phyloP scores from a whole-genome alignment of 2,329 filamentous ascomycete genomes.

The Botryotinia calthae region DNA sequence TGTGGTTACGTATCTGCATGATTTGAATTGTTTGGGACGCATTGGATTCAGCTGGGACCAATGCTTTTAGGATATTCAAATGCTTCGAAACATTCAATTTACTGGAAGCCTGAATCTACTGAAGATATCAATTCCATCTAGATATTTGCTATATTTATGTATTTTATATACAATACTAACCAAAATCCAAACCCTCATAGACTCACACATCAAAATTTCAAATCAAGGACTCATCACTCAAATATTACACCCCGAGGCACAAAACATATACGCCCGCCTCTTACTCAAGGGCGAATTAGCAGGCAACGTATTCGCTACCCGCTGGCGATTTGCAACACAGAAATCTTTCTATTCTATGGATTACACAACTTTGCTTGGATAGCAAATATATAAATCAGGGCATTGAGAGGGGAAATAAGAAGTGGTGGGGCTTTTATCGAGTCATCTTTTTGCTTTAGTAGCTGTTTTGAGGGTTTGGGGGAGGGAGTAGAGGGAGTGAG shows the following conservation, averaged over 20 bases:
- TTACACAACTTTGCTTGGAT: neutral
- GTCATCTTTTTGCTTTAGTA: neutral
- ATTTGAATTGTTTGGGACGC: neutral
- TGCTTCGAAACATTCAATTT: neutral
- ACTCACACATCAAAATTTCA: neutral
- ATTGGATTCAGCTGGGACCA: neutral
- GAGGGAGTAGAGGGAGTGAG: neutral
- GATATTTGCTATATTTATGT: neutral
- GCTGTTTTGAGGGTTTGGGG: neutral
- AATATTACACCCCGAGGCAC: neutral
- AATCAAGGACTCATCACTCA: neutral
- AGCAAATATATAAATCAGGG: neutral
- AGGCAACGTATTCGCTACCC: neutral
- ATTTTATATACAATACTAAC: neutral
- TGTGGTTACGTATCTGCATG: neutral
- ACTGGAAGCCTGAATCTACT: neutral
- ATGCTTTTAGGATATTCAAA: too few species aligned
- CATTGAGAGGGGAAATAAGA: neutral
- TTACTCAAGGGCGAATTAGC: too few species aligned
- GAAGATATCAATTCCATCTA: neutral
- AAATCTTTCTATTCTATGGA: neutral
- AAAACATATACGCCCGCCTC: neutral
- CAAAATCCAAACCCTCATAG: neutral
- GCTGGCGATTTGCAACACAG: neutral
- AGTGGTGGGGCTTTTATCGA: neutral